Conservation (phyloP, 331 rosid genomes). For the Stylosanthes scabra region DNA sequence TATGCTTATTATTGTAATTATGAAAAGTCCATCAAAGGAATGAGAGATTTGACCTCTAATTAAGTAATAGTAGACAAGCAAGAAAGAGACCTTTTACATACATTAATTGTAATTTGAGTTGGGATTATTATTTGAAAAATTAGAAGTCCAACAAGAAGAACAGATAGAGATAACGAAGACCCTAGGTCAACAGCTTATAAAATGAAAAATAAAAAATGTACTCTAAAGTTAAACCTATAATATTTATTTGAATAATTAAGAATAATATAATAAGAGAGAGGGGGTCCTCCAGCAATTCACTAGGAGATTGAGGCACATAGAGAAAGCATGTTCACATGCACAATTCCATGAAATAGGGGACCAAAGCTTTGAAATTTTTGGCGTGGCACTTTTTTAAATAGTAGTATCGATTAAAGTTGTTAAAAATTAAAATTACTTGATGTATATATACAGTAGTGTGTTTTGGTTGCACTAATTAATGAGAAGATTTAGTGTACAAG, state of each 20-base stretch:
- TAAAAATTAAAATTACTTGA: slow-evolving; percentile 20
- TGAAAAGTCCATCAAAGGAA: neutral
- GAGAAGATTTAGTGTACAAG: slow-evolving; percentile 30
- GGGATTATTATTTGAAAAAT: too few relatives aligned
- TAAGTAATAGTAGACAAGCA: neutral
- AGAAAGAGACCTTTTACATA: neutral
- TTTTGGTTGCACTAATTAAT: slow-evolving; percentile 31
- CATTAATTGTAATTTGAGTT: neutral
- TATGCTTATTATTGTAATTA: neutral
- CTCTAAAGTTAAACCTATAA: neutral
- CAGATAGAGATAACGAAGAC: neutral
- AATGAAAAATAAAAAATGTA: neutral
- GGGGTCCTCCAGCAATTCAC: slow-evolving; percentile 31
- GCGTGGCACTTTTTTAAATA: neutral
- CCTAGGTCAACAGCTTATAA: slow-evolving; percentile 7
- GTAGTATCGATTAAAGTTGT: slow-evolving; percentile 21
- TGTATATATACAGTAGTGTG: slow-evolving; percentile 3
- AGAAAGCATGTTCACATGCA: slow-evolving; percentile 39
- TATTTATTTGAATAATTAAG: too few relatives aligned
- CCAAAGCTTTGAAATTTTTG: slow-evolving; percentile 34
- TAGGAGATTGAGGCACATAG: slow-evolving; percentile 9
- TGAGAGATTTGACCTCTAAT: neutral
- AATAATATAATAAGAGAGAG: neutral
- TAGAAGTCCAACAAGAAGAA: too few relatives aligned
- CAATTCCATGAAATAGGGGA: slow-evolving; percentile 19